phyloP scores from a whole-genome alignment of 1,139 yeast species.

The Pichia sp. region DNA sequence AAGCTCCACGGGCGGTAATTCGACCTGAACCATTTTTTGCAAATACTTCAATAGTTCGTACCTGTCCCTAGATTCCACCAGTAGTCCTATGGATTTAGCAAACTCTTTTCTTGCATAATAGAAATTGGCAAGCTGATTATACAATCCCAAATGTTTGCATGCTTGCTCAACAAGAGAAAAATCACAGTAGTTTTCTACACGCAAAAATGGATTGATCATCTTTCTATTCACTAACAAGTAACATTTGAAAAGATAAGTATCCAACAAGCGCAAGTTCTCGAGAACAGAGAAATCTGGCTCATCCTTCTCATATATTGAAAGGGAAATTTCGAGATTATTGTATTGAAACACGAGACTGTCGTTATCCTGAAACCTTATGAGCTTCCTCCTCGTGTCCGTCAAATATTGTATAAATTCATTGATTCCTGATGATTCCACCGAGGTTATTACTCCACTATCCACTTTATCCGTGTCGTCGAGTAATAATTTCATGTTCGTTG shows the following conservation, averaged over 20 bases:
- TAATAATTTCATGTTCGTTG: constrained; percentile 21
- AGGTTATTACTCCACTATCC: background rate
- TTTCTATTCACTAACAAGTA: constrained; percentile 63
- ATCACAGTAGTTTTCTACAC: constrained; percentile 72
- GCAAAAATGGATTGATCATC: constrained; percentile 73
- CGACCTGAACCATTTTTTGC: constrained; percentile 38
- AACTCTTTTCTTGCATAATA: constrained; percentile 61
- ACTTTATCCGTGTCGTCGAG: background rate
- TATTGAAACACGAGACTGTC: constrained; percentile 32
- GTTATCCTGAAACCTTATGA: constrained; percentile 33
- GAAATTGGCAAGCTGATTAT: constrained; percentile 73
- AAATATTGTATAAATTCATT: constrained; percentile 27
- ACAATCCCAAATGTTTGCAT: constrained; percentile 44
- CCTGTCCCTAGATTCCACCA: constrained; percentile 28
- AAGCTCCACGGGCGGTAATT: constrained; percentile 42
- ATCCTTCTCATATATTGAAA: constrained; percentile 29
- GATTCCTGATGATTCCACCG: constrained; percentile 3
- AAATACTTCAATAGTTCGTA: constrained; percentile 51
- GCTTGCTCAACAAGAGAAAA: constrained; percentile 52
- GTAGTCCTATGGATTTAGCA: constrained; percentile 57
- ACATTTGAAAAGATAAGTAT: constrained; percentile 71
- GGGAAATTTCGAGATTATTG: constrained; percentile 39
- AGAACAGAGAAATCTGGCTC: constrained; percentile 16
- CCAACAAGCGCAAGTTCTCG: constrained; percentile 48
- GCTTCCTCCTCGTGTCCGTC: constrained; percentile 48